Evolutionary conservation across 2,329 filamentous ascomycete species (phyloP).

Genomic region (Graphiopsis chlorocephala): DNA sequence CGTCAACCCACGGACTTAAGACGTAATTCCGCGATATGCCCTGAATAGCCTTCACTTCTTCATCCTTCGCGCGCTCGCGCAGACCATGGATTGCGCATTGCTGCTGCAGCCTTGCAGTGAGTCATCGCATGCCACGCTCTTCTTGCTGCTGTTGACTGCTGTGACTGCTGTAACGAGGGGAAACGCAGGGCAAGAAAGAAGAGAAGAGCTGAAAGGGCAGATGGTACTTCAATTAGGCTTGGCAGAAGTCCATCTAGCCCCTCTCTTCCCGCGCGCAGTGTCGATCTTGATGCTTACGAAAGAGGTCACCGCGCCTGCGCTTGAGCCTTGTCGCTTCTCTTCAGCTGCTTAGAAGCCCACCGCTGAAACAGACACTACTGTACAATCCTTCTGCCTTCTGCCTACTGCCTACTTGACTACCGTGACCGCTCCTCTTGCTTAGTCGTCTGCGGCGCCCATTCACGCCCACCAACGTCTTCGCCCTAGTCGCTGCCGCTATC

Average conservation of each 20-base stretch:
- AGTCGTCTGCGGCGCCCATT: background rate
- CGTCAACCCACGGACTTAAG: background rate
- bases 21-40: background rate
- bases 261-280: background rate
- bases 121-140: background rate
- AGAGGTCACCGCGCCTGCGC: slow-evolving; percentile 10
- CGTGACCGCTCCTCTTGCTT: background rate
- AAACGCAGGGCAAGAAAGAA: background rate
- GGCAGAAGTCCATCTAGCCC: slow-evolving; percentile 7
- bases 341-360: background rate
- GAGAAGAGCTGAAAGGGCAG: background rate
- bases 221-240: background rate
- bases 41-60: background rate
- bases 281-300: slow-evolving; percentile 14
- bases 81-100: background rate
- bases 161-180: background rate
- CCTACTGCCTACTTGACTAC: background rate
- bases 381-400: background rate
- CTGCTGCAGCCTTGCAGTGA: slow-evolving; percentile 7
- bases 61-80: slow-evolving; percentile 5
- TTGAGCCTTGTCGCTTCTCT: background rate
- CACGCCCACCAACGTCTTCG: background rate
- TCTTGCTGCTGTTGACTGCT: no score
- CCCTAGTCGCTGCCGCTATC: background rate
- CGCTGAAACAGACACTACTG: background rate